These are phyloP conservation scores for Cladosporium austrohemisphaericum DNA, from an alignment of 2,329 filamentous ascomycete genomes.

Conservation along the genomic window DNA sequence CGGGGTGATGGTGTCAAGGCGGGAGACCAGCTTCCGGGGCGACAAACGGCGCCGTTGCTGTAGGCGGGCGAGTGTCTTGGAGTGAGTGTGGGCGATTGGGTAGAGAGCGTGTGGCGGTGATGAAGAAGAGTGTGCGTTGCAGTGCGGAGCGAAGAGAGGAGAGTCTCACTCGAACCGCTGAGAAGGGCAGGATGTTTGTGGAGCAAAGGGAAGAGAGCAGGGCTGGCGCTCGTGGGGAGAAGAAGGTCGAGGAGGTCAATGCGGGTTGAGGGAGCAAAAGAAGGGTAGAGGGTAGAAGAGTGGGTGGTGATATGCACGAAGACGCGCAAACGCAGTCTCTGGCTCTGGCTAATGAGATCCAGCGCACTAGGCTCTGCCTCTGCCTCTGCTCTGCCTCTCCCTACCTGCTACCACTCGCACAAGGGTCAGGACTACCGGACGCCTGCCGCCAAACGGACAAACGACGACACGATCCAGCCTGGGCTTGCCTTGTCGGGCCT, in stretches of 20 bases:
- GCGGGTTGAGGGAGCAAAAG: constrained; percentile 5
- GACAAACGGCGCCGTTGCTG: constrained; percentile 12
- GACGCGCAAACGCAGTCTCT: constrained; percentile 6
- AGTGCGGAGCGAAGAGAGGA: neutral
- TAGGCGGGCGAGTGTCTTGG: constrained; percentile 8
- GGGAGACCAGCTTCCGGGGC: constrained; percentile 14
- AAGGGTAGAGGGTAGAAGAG: neutral
- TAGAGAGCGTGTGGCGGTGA: constrained; percentile 10
- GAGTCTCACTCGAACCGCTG: constrained; percentile 3
- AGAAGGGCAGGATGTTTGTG: too few relatives aligned
- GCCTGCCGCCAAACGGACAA: constrained; percentile 2
- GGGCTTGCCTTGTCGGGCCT: too few relatives aligned
- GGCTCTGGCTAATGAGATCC: neutral
- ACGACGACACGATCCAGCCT: neutral
- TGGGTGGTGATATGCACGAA: neutral
- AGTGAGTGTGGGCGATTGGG: neutral
- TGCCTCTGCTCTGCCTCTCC: neutral
- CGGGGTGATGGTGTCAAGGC: neutral
- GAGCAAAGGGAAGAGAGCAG: neutral
- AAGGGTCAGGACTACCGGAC: neutral
- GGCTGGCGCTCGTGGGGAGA: constrained; percentile 12
- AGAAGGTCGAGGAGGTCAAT: constrained; percentile 14
- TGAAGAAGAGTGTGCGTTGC: neutral
- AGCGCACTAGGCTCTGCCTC: too few relatives aligned
- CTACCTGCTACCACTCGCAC: neutral